Conservation (phyloP, 805 yeast genomes). For the Torulaspora delbrueckii region DNA sequence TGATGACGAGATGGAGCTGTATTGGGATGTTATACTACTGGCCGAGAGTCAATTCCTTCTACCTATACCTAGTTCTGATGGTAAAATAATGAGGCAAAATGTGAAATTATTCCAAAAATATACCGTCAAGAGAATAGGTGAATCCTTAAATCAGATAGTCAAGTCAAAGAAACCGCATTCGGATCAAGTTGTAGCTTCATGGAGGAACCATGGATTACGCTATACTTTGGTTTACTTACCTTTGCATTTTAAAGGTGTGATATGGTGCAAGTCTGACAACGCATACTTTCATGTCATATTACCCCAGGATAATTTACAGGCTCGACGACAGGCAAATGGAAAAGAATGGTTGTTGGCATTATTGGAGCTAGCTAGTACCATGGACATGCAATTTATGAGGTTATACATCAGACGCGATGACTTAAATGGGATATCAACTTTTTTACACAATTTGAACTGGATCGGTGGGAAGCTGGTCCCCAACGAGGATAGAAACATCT, state of each 20-base stretch:
- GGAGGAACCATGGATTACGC: conserved; percentile 26
- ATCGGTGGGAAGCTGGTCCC: conserved; percentile 31
- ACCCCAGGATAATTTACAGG: conserved; percentile 10
- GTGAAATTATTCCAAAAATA: conserved; percentile 11
- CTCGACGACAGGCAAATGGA: conserved; percentile 13
- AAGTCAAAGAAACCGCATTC: background rate
- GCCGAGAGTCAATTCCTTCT: conserved; percentile 28
- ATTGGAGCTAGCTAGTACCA: conserved; percentile 24
- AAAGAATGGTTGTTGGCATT: conserved; percentile 29
- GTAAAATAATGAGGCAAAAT: background rate
- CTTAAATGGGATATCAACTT: conserved; percentile 17
- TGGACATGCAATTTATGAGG: conserved; percentile 19
- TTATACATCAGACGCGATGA: conserved; percentile 24
- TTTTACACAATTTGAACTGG: conserved; percentile 32
- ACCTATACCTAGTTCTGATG: conserved; percentile 2
- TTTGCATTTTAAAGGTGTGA: conserved; percentile 19
- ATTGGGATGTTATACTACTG: conserved; percentile 32
- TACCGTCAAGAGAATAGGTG: conserved; percentile 16
- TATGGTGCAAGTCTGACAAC: conserved; percentile 25
- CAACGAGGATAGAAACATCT: conserved; percentile 23
- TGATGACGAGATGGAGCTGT: conserved; percentile 21
- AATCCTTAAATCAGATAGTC: conserved; percentile 10
- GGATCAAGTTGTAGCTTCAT: conserved; percentile 5
- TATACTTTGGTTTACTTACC: conserved; percentile 28
- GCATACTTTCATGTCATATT: conserved; percentile 22